Conservation (phyloP, 1,284 basidiomycete species). For the Pterulicium gracile region DNA sequence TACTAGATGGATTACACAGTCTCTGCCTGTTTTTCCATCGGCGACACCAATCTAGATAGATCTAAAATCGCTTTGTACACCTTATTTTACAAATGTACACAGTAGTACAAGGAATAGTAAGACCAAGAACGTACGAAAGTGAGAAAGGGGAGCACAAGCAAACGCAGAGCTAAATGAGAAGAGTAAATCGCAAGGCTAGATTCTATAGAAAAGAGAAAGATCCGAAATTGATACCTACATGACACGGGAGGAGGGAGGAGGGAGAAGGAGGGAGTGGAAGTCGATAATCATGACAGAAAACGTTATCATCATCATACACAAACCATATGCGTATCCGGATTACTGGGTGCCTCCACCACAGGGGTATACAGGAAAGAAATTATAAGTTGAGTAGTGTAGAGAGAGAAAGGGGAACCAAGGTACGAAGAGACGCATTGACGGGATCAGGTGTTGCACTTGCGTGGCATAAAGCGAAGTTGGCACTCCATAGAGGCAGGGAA, state of each 20-base stretch:
- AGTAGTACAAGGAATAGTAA: not conserved
- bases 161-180: not conserved
- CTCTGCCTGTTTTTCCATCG: no score
- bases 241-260: not conserved
- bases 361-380: not conserved
- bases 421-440: not conserved
- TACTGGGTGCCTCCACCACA: not conserved
- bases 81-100: no score
- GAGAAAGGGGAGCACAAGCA: not conserved
- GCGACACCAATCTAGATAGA: no score
- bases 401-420: not conserved
- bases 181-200: not conserved
- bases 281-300: not conserved
- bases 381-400: not conserved
- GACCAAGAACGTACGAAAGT: not conserved
- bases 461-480: not conserved
- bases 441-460: not conserved
- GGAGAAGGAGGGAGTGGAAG: not conserved
- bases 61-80: no score
- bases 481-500: constrained; percentile 4
- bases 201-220: not conserved
- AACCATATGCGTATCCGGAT: not conserved
- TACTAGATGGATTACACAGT: no score
- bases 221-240: not conserved
- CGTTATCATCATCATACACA: not conserved